phyloP scores from a whole-genome alignment of 306 rosid genomes.

The Pyrus bretschneideri region DNA sequence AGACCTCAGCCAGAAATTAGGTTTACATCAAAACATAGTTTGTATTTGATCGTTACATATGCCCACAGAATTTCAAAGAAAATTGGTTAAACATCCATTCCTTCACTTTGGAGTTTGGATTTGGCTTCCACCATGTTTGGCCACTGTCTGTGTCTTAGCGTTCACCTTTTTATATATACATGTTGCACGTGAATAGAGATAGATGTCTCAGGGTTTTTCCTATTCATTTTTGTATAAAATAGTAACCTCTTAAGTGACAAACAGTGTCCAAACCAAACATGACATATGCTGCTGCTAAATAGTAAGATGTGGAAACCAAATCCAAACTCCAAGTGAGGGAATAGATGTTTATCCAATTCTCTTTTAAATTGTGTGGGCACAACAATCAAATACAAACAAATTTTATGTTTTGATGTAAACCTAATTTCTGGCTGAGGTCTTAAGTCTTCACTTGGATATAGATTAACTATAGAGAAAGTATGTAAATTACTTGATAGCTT shows the following conservation, averaged over 20 bases:
- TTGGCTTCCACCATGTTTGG: slow-evolving; percentile 4
- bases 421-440: slow-evolving; percentile 14
- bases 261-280: too few species aligned
- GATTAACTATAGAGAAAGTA: too few species aligned
- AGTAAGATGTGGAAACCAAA: not conserved
- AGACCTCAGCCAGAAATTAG: slow-evolving; percentile 12
- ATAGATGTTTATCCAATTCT: not conserved
- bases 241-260: too few species aligned
- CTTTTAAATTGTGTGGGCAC: slow-evolving; percentile 5
- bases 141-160: not conserved
- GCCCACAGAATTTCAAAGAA: slow-evolving; percentile 1
- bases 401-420: slow-evolving; percentile 20
- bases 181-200: not conserved
- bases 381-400: not conserved
- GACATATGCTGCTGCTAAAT: too few species aligned
- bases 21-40: slow-evolving; percentile 23
- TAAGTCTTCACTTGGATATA: not conserved
- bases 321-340: not conserved
- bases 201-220: too few species aligned
- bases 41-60: not conserved
- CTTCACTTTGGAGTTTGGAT: not conserved
- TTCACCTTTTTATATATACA: not conserved
- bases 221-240: too few species aligned
- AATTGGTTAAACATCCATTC: slow-evolving; percentile 5
- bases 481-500: too few species aligned